Conservation (phyloP, 1,139 yeast genomes). For the Geotrichum carabidarum region DNA sequence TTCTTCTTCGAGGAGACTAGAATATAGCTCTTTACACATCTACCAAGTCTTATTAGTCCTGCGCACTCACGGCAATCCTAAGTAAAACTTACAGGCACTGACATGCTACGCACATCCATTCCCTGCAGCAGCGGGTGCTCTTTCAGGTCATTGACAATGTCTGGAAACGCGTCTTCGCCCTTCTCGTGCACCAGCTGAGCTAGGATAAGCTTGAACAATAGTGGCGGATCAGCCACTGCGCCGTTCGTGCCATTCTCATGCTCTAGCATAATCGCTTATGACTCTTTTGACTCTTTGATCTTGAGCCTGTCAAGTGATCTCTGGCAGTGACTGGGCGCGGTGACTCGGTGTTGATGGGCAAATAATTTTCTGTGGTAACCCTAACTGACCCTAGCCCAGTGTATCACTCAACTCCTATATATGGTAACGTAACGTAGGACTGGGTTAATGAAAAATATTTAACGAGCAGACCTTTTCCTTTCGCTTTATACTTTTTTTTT, state of each 20-base stretch:
- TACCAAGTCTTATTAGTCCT: constrained; percentile 6
- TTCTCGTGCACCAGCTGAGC: constrained; percentile 37
- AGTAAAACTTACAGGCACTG: constrained; percentile 14
- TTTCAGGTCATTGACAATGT: constrained; percentile 31
- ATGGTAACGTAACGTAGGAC: too few relatives aligned
- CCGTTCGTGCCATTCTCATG: not conserved
- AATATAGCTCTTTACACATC: constrained; percentile 31
- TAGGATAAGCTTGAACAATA: constrained; percentile 34
- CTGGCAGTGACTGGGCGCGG: too few relatives aligned
- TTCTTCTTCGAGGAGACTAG: constrained; percentile 27
- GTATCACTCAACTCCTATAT: too few relatives aligned
- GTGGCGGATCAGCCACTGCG: constrained; percentile 7
- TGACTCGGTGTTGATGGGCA: too few relatives aligned
- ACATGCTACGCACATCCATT: constrained; percentile 19
- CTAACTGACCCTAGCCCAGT: too few relatives aligned
- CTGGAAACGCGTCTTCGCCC: constrained; percentile 32
- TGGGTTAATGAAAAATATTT: too few relatives aligned
- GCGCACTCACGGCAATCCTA: constrained; percentile 6
- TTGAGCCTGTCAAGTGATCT: too few relatives aligned
- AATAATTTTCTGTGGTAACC: too few relatives aligned
- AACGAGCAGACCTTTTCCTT: too few relatives aligned
- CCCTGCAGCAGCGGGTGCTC: constrained; percentile 34
- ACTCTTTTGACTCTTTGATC: not conserved
- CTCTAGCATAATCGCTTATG: not conserved
- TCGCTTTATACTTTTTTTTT: too few relatives aligned